Percentiles rank a stretch among this genome's conserved stretches.
phyloP scores from a whole-genome alignment of 2,329 filamentous ascomycete species.

The Nannizziopsis barbatae region DNA sequence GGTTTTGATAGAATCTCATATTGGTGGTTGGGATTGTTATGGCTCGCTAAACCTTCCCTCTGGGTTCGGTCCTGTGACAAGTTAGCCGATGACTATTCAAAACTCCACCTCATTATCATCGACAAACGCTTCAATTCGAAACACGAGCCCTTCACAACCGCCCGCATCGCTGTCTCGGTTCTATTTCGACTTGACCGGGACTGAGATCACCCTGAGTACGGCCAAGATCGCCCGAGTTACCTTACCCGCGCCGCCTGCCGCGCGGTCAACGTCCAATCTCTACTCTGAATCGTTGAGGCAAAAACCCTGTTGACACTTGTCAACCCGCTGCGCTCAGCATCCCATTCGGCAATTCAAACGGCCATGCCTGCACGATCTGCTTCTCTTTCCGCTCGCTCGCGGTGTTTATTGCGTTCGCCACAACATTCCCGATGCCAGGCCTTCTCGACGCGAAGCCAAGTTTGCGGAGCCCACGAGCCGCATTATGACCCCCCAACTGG shows the following conservation, averaged over 20 bases:
- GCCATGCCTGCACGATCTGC: slow-evolving; percentile 31
- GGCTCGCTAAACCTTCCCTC: slow-evolving; percentile 10
- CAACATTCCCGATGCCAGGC: slow-evolving; percentile 24
- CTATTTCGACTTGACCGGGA: background rate
- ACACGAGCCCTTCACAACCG: background rate
- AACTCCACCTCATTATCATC: slow-evolving; percentile 12
- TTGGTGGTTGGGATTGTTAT: too few species aligned
- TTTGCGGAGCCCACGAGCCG: slow-evolving; percentile 48
- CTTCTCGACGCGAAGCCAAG: slow-evolving; percentile 33
- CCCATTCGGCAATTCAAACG: background rate
- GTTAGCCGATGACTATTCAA: slow-evolving; percentile 7
- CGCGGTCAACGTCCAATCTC: background rate
- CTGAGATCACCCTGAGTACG: too few species aligned
- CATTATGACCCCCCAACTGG: slow-evolving; percentile 84
- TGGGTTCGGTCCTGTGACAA: slow-evolving; percentile 6
- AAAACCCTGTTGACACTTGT: slow-evolving; percentile 7
- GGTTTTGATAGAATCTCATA: too few species aligned
- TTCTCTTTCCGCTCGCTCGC: slow-evolving; percentile 31
- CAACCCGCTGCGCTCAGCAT: slow-evolving; percentile 2
- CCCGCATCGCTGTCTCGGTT: slow-evolving; percentile 9
- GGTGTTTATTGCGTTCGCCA: slow-evolving; percentile 27
- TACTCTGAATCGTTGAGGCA: background rate
- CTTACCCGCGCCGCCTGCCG: background rate
- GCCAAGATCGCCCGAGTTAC: background rate
- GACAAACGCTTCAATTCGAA: slow-evolving; percentile 4